Evolutionary conservation across 2,329 filamentous ascomycete genomes (phyloP), one percentile per base, ranked within the genome.

Genomic region (Neopestalotiopsis sp.): DNA sequence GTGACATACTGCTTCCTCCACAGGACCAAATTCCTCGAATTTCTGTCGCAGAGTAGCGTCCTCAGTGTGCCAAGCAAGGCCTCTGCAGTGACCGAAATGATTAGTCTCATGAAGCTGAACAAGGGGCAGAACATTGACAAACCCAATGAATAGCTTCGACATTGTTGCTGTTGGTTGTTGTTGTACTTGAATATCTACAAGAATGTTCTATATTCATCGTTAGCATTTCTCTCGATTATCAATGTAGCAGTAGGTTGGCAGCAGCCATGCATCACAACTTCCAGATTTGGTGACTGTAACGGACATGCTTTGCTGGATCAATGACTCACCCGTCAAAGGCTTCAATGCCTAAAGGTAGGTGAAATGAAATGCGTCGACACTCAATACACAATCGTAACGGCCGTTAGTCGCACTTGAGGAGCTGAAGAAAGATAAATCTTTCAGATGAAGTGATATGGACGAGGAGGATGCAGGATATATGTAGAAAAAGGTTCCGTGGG

Each of bases 41-140:
- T 97, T 97, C 79, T 92, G 85, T 78, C 93, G 92, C 74, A 99
- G 86, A 74, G 93, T 94, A 59, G 84, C 84, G 83, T 98, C 95
- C 82, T 97, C 94, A 73, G 96, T 99, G 85, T 98, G 95, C 96
- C 96, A 99, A 78, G 96, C 94, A 75, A 99, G 94, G 88, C 96
- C 96, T 79, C 95, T 97, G 68, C 12, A 28, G 57, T 72, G 59
- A 69, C 68, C 66, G 69, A 70, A 71, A 67, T 10, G 24, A 61
- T 64, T 64, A 70, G 56, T 34, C 67, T 70, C 74, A 13, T 4
- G 4, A 20, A 13, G 1, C 4, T n/a, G 13, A 62, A 7, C n/a
- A n/a, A 34, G 30, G 2, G n/a, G 10, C 4, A 12, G 57, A 28
- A 40, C 40, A 4, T 4, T 4, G n/a, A 79, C 92, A 85, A 87